phyloP scores from a whole-genome alignment of 306 rosid genomes.

The Rosa lucieae region DNA sequence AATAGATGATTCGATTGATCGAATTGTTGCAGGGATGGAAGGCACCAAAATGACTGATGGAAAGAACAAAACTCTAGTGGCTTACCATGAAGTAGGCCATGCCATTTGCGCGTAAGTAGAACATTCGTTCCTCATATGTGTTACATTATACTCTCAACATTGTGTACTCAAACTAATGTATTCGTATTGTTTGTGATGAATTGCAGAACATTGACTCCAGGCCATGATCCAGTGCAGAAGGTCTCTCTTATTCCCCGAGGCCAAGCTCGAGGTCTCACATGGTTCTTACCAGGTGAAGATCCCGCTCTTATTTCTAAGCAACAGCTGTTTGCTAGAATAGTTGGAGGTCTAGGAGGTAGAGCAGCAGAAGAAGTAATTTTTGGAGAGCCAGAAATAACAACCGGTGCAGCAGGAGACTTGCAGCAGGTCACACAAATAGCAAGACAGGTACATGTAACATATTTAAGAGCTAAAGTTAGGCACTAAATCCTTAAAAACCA shows the following conservation, averaged over 20 bases:
- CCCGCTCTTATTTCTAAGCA: conserved; percentile 61
- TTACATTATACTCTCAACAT: neutral
- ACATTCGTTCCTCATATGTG: neutral
- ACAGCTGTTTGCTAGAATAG: conserved; percentile 71
- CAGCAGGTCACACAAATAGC: conserved; percentile 68
- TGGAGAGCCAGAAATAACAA: conserved; percentile 74
- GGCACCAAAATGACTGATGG: conserved; percentile 83
- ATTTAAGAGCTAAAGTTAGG: neutral
- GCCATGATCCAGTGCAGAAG: conserved; percentile 79
- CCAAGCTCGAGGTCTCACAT: conserved; percentile 68
- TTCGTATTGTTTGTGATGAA: neutral
- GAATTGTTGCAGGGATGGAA: conserved; percentile 84
- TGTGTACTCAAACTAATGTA: conserved; percentile 10
- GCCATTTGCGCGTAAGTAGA: conserved; percentile 78
- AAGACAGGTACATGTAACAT: conserved; percentile 41
- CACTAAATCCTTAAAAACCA: neutral
- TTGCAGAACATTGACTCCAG: conserved; percentile 57
- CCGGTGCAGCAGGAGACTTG: conserved; percentile 80
- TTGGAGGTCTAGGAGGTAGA: conserved; percentile 73
- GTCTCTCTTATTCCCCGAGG: conserved; percentile 73
- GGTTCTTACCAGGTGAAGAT: conserved; percentile 76
- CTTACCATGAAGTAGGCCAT: conserved; percentile 87
- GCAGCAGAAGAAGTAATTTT: conserved; percentile 79
- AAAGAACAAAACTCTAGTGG: conserved; percentile 67
- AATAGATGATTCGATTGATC: conserved; percentile 67